Conservation (phyloP, 345 rosid species). For the Iberis pinnata region DNA sequence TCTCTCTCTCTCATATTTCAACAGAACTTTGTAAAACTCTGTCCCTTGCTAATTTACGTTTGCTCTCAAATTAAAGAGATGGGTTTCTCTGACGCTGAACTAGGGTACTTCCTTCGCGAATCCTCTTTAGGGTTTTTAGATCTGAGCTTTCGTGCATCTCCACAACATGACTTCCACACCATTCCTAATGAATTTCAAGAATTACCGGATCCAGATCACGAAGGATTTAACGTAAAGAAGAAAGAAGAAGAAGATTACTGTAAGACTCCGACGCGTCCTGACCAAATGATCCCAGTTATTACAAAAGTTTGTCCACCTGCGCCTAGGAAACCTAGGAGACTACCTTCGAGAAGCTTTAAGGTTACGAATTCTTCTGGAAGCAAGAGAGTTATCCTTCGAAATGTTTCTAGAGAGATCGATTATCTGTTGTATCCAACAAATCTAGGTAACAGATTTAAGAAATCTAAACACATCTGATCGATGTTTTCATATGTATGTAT, state of each 20-base stretch:
- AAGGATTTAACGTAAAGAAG: conserved; percentile 8
- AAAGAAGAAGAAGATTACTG: conserved; percentile 19
- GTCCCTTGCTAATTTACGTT: conserved; percentile 7
- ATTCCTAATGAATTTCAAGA: too few relatives aligned
- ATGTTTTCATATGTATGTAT: conserved; percentile 19
- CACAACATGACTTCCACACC: too few relatives aligned
- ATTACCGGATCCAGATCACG: conserved; percentile 13
- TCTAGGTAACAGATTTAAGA: conserved; percentile 46
- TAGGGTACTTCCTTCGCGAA: conserved; percentile 10
- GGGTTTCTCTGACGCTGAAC: conserved; percentile 23
- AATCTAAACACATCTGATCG: conserved; percentile 32
- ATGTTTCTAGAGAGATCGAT: conserved; percentile 59
- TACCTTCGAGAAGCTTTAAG: conserved; percentile 30
- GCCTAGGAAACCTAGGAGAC: conserved; percentile 67
- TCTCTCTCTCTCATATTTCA: conserved; percentile 6
- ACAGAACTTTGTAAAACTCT: conserved; percentile 4
- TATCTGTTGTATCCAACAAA: conserved; percentile 38
- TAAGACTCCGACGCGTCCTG: conserved; percentile 55
- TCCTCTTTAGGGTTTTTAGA: conserved; percentile 22
- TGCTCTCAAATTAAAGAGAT: conserved; percentile 18
- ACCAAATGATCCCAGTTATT: conserved; percentile 36
- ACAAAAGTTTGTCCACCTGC: conserved; percentile 60
- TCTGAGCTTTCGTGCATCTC: too few relatives aligned
- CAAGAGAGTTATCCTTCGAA: conserved; percentile 35
- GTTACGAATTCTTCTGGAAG: conserved; percentile 20